These are phyloP conservation scores for Venturia aucupariae DNA, from an alignment of 2,329 filamentous ascomycete genomes.

Conservation along the genomic window DNA sequence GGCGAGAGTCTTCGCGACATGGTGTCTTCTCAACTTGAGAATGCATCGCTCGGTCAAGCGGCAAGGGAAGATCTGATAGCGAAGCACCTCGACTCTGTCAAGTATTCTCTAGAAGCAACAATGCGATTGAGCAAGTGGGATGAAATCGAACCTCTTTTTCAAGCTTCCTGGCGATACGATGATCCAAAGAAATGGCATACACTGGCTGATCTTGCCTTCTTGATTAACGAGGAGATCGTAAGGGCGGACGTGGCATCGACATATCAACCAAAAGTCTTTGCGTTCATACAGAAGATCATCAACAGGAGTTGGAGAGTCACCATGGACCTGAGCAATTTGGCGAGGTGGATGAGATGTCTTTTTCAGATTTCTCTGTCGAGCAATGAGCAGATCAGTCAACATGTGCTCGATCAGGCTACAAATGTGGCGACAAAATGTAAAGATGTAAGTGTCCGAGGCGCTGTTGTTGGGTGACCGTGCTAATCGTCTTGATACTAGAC, in stretches of 20 bases:
- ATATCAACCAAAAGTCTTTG: slow-evolving; percentile 25
- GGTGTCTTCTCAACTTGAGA: slow-evolving; percentile 24
- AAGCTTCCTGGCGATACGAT: slow-evolving; percentile 28
- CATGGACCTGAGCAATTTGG: slow-evolving; percentile 41
- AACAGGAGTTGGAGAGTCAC: slow-evolving; percentile 7
- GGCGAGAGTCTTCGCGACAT: slow-evolving; percentile 47
- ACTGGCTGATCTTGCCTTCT: slow-evolving; percentile 37
- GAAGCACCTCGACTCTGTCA: slow-evolving; percentile 58
- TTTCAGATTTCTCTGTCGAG: slow-evolving; percentile 57
- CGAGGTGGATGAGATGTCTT: slow-evolving; percentile 70
- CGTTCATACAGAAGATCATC: slow-evolving; percentile 13
- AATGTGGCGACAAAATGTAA: slow-evolving; percentile 37
- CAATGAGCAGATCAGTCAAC: slow-evolving; percentile 47
- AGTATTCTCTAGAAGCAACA: slow-evolving; percentile 73
- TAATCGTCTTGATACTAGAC: slow-evolving; percentile 17
- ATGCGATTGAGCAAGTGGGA: slow-evolving; percentile 60
- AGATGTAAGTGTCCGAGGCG: not conserved
- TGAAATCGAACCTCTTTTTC: slow-evolving; percentile 51
- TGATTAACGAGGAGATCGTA: slow-evolving; percentile 31
- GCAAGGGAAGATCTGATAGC: slow-evolving; percentile 44
- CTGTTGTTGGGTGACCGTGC: not conserved
- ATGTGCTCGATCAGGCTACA: slow-evolving; percentile 55
- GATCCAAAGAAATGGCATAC: slow-evolving; percentile 34
- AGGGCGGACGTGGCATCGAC: slow-evolving; percentile 20
- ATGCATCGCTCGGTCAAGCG: slow-evolving; percentile 32